These are phyloP conservation scores for Thermomucor indicae-seudaticae DNA, from an alignment of 371 early-diverging fungal species.

Conservation along the genomic window DNA sequence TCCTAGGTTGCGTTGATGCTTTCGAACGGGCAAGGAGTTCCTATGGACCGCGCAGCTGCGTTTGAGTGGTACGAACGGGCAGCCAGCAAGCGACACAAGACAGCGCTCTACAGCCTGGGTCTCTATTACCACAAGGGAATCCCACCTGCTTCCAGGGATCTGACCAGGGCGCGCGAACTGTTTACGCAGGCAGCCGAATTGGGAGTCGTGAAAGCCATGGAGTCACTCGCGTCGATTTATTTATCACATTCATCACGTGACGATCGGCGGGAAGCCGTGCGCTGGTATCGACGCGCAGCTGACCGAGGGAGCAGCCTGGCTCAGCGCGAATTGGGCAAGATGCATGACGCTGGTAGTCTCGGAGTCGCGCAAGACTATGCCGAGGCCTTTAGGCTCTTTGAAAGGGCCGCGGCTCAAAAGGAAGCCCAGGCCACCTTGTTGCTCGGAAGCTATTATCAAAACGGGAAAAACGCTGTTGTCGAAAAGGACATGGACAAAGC, in stretches of 20 bases:
- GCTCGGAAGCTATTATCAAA: conserved; percentile 49
- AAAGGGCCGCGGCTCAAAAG: conserved; percentile 74
- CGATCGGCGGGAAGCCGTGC: conserved; percentile 17
- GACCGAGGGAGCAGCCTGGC: conserved; percentile 45
- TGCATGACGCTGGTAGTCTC: conserved; percentile 76
- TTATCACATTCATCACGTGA: conserved; percentile 28
- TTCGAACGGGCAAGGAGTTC: conserved; percentile 49
- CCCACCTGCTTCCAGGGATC: conserved; percentile 24
- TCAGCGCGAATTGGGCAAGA: conserved; percentile 78
- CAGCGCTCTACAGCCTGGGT: conserved; percentile 42
- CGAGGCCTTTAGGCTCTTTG: conserved; percentile 73
- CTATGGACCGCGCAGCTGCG: conserved; percentile 38
- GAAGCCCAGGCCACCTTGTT: conserved; percentile 77
- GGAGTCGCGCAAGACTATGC: conserved; percentile 63
- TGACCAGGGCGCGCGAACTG: conserved; percentile 29
- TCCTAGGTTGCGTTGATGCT: conserved; percentile 43
- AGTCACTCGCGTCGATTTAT: conserved; percentile 34
- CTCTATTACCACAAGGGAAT: conserved; percentile 44
- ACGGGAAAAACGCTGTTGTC: conserved; percentile 50
- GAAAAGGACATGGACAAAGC: conserved; percentile 59
- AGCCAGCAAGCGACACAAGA: conserved; percentile 39
- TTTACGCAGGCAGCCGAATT: conserved; percentile 44
- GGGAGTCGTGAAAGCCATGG: conserved; percentile 37
- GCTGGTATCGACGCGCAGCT: conserved; percentile 50
- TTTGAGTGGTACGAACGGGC: conserved; percentile 52